Base-by-base conservation (phyloP, 257 asterid species). In the Ilex asprella region DNA sequence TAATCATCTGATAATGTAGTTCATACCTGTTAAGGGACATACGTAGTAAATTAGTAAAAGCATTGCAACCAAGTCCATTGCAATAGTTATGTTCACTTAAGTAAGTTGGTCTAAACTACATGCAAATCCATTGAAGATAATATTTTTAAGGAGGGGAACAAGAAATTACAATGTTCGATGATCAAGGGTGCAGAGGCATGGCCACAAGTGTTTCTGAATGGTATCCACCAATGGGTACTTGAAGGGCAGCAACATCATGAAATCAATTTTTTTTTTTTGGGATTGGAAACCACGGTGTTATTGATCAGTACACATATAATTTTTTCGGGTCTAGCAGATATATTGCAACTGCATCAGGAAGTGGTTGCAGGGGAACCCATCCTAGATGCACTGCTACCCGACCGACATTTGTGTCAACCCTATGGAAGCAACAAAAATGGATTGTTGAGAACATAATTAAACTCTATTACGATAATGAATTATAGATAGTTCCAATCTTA, bases 401-500 rank as follows among this genome's bases (percentile, higher is more conserved):
- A 15, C 72, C 69, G 32, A 64, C 72, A 62, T 72, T 72, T 49
- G 14, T 61, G 64, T 66, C 72, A 43, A 72, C 62, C 76, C 66
- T 46, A 14, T 46, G 52, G 52, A 56, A 61, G 63, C 41, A 30
- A 66, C 41, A 61, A 55, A 35, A 2, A n/a, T 12, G 21, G 30
- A 3, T 35, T 35, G 41, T 35, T 4, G 8, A 35, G 7, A 35
- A 35, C 2, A 0, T 35, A 35, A 35, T 35, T 35, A 35, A 35
- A 3, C 7, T 8, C 8, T 8, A 35, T 35, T 35, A 35, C 1
- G 41, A 4, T 35, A 35, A 8, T 35, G 41, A 35, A 4, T 3
- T 4, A 1, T 35, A 8, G 7, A 8, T 3, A 35, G 2, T 35
- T 35, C 8, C 41, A 35, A 35, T 35, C 5, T 35, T 35, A 35